Evolutionary conservation across 2,329 filamentous ascomycete genomes (phyloP).

Genomic region (Colletotrichum tabaci): DNA sequence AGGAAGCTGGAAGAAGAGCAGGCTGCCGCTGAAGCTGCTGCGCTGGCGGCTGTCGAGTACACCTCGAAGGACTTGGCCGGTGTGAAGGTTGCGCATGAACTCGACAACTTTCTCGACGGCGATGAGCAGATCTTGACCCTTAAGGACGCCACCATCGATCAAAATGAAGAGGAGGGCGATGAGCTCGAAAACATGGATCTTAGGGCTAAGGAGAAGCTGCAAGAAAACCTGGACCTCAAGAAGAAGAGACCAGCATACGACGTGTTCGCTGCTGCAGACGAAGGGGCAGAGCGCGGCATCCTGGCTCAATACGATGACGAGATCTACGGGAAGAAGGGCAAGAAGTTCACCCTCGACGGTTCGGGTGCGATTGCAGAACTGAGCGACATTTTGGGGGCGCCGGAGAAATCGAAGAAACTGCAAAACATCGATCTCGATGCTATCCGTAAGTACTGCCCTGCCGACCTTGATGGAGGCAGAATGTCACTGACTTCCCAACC

Average conservation of each 20-base stretch:
- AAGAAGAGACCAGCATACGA: conserved; percentile 94
- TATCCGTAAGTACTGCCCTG: conserved; percentile 62
- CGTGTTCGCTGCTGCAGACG: conserved; percentile 77
- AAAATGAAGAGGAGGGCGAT: conserved; percentile 89
- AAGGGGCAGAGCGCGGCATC: conserved; percentile 76
- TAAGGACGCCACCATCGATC: conserved; percentile 91
- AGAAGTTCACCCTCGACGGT: conserved; percentile 88
- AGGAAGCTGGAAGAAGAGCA: conserved; percentile 82
- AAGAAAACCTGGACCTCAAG: conserved; percentile 86
- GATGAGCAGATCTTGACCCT: conserved; percentile 93
- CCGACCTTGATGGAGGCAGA: conserved; percentile 36
- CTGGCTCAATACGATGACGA: conserved; percentile 96
- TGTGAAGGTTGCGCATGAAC: conserved; percentile 91
- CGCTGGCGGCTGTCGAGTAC: conserved; percentile 77
- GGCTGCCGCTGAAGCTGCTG: conserved; percentile 79
- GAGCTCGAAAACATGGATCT: conserved; percentile 86
- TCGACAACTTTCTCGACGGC: conserved; percentile 83
- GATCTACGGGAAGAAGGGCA: conserved; percentile 90
- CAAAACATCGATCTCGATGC: conserved; percentile 88
- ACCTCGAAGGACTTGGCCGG: conserved; percentile 89
- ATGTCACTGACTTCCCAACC: conserved; percentile 54
- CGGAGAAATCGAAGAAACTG: conserved; percentile 72
- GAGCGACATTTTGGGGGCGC: conserved; percentile 67
- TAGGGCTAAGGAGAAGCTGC: conserved; percentile 79
- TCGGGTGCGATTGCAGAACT: conserved; percentile 79